Base-by-base conservation (phyloP, 495 filamentous ascomycete species). In the Penicillium angulare region DNA sequence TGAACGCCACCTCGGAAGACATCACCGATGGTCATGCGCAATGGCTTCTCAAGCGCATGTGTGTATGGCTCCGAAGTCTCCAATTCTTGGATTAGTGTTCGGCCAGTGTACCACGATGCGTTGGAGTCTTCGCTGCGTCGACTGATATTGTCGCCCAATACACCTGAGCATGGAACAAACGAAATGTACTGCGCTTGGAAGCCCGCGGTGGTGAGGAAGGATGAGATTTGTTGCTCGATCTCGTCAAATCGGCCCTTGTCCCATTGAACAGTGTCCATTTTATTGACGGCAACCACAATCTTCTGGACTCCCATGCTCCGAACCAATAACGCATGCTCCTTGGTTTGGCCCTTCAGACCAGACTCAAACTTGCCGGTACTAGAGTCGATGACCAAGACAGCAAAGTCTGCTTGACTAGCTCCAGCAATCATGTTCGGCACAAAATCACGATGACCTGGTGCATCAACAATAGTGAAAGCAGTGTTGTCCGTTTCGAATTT, bases 381-480 rank as follows among this genome's bases (percentile, higher is more conserved):
- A 18, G 93, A 85, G 65, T 98, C 93, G 44, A 98, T 88, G 27
- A 98, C 93, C 5, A 98, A 76, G 7, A 98, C 87, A 0, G 92
- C 95, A 64, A 97, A 96, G 66, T 98, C 95, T 2, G 93, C 93
- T 67, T 97, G 92, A 33, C 87, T 90, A 20, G 92, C 91, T 0
- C 93, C 93, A 3, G 92, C 95, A 61, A 98, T 97, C 93, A 98
- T 98, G 66, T 96, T 97, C 2, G 93, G 93, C 33, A 97, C 89
- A 64, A 97, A 98, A 59, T 98, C 95, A 55, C 83, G 79, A 68
- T 98, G 93, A 0, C 93, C 93, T 2, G 93, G 93, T 1, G 93
- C 89, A 68, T 98, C 93, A 3, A 98, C 78, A 40, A 98, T 97
- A 7, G 92, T 97, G 63, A 97, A 98, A 13, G 77, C 78, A 0